Evolutionary conservation across 345 rosid genomes (phyloP).

Genomic region (Limnanthes douglasii): DNA sequence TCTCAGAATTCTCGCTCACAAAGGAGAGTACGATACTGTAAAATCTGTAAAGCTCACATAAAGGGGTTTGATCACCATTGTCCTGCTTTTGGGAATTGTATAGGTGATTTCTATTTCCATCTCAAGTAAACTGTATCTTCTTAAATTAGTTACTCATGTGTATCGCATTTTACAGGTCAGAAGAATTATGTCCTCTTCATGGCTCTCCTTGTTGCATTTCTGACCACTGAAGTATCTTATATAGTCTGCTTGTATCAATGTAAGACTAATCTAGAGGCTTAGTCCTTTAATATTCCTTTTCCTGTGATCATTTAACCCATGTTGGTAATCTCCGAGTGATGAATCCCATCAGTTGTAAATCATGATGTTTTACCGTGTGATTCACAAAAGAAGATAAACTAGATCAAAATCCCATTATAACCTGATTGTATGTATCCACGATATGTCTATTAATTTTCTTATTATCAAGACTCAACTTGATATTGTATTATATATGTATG

Average conservation of each 20-base stretch:
- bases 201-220: conserved; percentile 42
- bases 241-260: conserved; percentile 21
- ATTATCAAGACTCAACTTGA: not conserved
- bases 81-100: conserved; percentile 66
- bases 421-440: not conserved
- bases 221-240: conserved; percentile 33
- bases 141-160: not conserved
- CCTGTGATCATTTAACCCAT: no score
- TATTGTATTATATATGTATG: no score
- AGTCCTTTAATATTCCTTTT: not conserved
- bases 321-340: no score
- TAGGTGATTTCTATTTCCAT: conserved; percentile 21
- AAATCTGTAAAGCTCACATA: conserved; percentile 28
- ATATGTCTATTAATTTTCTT: not conserved
- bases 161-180: conserved; percentile 25
- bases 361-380: not conserved
- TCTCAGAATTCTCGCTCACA: conserved; percentile 13
- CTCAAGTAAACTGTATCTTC: not conserved
- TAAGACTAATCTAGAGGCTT: conserved; percentile 13
- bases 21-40: conserved; percentile 38
- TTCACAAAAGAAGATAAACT: no score
- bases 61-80: conserved; percentile 61
- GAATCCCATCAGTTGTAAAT: not conserved
- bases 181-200: conserved; percentile 37
- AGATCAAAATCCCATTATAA: no score